Base-by-base conservation (phyloP, 768 basidiomycete species). In the Panus rudis region DNA sequence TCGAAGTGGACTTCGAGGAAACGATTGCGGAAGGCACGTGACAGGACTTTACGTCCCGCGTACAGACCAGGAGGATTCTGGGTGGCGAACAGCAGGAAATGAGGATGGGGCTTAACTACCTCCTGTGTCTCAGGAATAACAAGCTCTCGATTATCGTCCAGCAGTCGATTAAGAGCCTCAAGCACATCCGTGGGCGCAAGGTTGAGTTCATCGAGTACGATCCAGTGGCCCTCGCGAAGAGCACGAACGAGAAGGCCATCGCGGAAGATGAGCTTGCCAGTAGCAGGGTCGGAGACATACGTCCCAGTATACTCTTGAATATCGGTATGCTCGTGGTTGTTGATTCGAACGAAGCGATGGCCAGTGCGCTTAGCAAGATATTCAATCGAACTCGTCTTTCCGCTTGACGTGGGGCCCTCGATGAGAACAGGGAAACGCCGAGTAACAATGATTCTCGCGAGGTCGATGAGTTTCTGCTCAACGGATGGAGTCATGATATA, bases 291-390 rank as follows among this genome's bases (percentile, higher is more conserved):
- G 2, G 96, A 93, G 19, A 93, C 80, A 57, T 99, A 99, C 0
- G 92, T 92, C 3, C 96, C 96, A 35, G 98, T 73, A 57, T 99
- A 99, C 59, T 99, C 96, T 57, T 99, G 96, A 39, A 99, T 96
- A 58, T 99, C 96, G 4, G 96, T 99, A 57, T 98, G 96, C 50
- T 99, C 96, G 65, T 99, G 96, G 56, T 99, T 99, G 68, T 99
- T 99, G 72, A 99, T 97, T 30, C 96, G 88, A 23, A 99, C 81
- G 62, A 97, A 98, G 26, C 76, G 80, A 67, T 99, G 96, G 0
- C 96, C 94, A 0, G 92, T 96, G 43, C 86, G 75, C 48, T 78
- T 79, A 4, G 96, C 94, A 22, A 99, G 76, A 61, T 93, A 98
- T 64, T 97, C 93, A 34, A 99, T 81, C 1, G 94, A 89, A 53